Conservation (phyloP, 768 basidiomycete species). For the Termitomyces sp. region DNA sequence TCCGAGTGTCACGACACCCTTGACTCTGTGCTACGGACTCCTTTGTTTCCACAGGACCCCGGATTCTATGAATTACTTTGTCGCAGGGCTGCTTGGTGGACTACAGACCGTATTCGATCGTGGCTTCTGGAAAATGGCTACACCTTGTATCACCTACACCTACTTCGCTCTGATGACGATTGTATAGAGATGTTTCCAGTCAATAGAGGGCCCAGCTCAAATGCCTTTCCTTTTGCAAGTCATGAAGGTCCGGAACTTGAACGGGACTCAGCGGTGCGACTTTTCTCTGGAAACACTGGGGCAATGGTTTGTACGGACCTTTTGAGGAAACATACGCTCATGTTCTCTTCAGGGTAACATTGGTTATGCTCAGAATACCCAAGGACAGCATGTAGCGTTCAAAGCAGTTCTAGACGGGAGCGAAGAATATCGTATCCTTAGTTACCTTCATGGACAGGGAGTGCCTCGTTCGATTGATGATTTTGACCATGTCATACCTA, state of each 20-base stretch:
- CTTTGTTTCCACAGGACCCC: not conserved
- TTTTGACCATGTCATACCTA: not conserved
- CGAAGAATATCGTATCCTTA: not conserved
- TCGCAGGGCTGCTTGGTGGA: not conserved
- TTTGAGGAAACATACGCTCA: not conserved
- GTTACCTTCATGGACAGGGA: not conserved
- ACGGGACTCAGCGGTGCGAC: not conserved
- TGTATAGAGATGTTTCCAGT: not conserved
- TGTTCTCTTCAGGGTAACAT: not conserved
- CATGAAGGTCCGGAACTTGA: not conserved
- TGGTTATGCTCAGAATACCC: not conserved
- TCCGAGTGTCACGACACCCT: not conserved
- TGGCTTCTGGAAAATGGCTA: not conserved
- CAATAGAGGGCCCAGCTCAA: not conserved
- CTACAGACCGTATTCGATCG: not conserved
- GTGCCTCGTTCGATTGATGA: not conserved
- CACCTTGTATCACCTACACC: not conserved
- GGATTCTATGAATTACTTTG: not conserved
- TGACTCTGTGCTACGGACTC: not conserved
- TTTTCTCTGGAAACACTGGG: not conserved
- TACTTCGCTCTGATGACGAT: not conserved
- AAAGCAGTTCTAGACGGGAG: not conserved
- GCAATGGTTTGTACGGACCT: not conserved
- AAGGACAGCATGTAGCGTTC: not conserved
- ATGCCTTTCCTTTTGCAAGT: constrained; percentile 3